These are phyloP conservation scores for Pseudoturritis turrita DNA, from an alignment of 345 rosid genomes.

Conservation along the genomic window DNA sequence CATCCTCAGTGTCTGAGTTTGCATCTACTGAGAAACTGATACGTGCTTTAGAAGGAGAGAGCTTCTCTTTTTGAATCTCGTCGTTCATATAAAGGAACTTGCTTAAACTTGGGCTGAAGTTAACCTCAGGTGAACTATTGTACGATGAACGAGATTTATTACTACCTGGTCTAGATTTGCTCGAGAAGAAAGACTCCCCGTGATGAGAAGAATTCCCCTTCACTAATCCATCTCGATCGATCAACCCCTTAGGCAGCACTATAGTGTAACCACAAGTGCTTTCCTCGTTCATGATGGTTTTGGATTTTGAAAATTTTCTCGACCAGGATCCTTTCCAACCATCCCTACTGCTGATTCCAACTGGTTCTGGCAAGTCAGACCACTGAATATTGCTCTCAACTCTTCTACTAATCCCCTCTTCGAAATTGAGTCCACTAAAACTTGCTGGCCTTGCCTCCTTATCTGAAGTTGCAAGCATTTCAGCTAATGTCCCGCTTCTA, in stretches of 20 bases:
- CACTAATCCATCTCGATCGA: conserved; percentile 42
- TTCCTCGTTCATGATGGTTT: conserved; percentile 52
- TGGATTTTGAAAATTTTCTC: conserved; percentile 50
- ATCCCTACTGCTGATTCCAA: conserved; percentile 95
- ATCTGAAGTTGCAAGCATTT: conserved; percentile 86
- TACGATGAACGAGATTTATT: conserved; percentile 38
- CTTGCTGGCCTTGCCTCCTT: conserved; percentile 43
- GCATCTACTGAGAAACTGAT: conserved; percentile 28
- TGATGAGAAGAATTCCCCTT: conserved; percentile 38
- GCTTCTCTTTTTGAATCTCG: conserved; percentile 27
- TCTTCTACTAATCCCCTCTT: conserved; percentile 33
- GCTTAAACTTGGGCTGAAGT: conserved; percentile 27
- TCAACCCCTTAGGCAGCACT: conserved; percentile 43
- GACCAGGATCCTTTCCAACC: conserved; percentile 77
- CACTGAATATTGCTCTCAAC: conserved; percentile 25
- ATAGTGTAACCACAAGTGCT: conserved; percentile 38
- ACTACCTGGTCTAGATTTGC: conserved; percentile 38
- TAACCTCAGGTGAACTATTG: conserved; percentile 44
- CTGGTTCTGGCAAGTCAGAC: conserved; percentile 45
- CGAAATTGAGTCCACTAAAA: conserved; percentile 31
- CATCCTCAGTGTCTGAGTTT: conserved; percentile 38
- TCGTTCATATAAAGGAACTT: conserved; percentile 31
- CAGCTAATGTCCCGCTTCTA: conserved; percentile 75
- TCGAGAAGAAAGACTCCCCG: conserved; percentile 38
- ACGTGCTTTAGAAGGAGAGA: conserved; percentile 37